Evolutionary conservation across 495 filamentous ascomycete species (phyloP).

Genomic region (Tetracladium setigerum): DNA sequence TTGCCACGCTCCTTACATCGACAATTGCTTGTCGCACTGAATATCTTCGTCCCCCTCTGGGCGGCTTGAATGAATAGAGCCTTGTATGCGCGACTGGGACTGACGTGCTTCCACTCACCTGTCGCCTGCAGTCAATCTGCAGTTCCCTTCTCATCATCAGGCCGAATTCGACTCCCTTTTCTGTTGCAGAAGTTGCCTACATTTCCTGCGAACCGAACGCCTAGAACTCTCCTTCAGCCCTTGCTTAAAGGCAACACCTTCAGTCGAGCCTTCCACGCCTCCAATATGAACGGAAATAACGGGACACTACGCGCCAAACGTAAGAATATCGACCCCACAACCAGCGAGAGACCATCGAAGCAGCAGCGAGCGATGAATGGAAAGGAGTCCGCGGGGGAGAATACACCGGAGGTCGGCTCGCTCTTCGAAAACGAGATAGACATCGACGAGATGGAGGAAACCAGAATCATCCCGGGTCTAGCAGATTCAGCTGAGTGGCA

Average conservation of each 20-base stretch:
- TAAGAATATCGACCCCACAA: slow-evolving; percentile 31
- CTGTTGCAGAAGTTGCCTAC: too few relatives aligned
- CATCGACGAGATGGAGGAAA: slow-evolving; percentile 32
- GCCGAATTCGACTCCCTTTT: too few relatives aligned
- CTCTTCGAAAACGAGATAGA: slow-evolving; percentile 27
- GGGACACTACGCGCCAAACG: slow-evolving; percentile 39
- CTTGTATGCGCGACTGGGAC: slow-evolving; percentile 20
- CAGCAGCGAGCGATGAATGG: slow-evolving; percentile 40
- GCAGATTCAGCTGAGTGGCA: slow-evolving; percentile 96
- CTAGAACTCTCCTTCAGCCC: slow-evolving; percentile 4
- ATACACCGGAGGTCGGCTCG: slow-evolving; percentile 34
- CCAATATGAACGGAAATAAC: slow-evolving; percentile 30
- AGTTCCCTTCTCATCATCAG: too few relatives aligned
- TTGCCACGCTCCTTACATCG: slow-evolving; percentile 5
- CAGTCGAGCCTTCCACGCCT: background rate
- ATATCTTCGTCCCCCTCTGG: background rate
- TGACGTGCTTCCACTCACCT: slow-evolving; percentile 17
- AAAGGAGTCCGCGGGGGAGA: slow-evolving; percentile 36
- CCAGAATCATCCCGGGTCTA: slow-evolving; percentile 26
- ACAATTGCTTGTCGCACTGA: background rate
- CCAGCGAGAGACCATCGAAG: slow-evolving; percentile 39
- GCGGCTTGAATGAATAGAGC: slow-evolving; percentile 20
- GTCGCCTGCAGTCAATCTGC: background rate
- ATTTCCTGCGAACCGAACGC: background rate
- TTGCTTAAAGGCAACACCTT: slow-evolving; percentile 5